phyloP scores from a whole-genome alignment of 139 green algal species.

The Chlamydomonas sphaeroides region DNA sequence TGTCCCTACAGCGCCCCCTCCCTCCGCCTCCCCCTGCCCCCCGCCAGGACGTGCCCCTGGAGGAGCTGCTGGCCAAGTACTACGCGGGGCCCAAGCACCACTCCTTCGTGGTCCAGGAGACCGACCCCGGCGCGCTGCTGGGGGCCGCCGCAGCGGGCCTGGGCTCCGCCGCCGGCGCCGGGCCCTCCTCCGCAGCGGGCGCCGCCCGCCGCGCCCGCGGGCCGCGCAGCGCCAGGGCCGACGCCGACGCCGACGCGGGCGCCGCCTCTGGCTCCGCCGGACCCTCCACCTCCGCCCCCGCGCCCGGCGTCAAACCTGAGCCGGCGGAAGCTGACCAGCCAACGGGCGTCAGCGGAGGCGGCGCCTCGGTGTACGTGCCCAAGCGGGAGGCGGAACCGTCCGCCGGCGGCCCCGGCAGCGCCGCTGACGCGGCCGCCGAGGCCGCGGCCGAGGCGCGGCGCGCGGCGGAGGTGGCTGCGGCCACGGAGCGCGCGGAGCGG shows the following conservation, averaged over 20 bases:
- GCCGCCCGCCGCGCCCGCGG: not conserved
- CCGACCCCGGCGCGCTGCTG: not conserved
- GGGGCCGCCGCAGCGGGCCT: conserved; percentile 5
- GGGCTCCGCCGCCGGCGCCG: not conserved
- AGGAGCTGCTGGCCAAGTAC: conserved; percentile 85
- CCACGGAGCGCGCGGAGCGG: conserved; percentile 22
- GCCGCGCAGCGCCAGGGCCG: not conserved
- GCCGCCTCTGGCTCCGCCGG: too few species aligned
- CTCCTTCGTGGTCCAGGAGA: conserved; percentile 24
- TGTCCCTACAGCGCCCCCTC: too few species aligned
- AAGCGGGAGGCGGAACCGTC: not conserved
- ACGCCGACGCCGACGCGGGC: not conserved
- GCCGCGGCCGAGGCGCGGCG: not conserved
- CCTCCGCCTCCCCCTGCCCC: too few species aligned
- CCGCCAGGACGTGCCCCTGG: conserved; percentile 80
- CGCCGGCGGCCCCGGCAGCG: not conserved
- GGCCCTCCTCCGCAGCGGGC: not conserved
- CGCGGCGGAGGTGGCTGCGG: conserved; percentile 2
- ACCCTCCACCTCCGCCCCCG: too few species aligned
- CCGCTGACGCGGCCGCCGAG: not conserved
- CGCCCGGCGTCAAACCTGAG: too few species aligned
- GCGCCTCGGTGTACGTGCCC: too few species aligned
- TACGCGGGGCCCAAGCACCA: conserved; percentile 28
- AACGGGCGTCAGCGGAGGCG: too few species aligned
- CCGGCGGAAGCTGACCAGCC: not conserved